Evolutionary conservation across 495 filamentous ascomycete species (phyloP), one percentile per base, ranked within the genome.

Genomic region (Penicillium crystallinum): DNA sequence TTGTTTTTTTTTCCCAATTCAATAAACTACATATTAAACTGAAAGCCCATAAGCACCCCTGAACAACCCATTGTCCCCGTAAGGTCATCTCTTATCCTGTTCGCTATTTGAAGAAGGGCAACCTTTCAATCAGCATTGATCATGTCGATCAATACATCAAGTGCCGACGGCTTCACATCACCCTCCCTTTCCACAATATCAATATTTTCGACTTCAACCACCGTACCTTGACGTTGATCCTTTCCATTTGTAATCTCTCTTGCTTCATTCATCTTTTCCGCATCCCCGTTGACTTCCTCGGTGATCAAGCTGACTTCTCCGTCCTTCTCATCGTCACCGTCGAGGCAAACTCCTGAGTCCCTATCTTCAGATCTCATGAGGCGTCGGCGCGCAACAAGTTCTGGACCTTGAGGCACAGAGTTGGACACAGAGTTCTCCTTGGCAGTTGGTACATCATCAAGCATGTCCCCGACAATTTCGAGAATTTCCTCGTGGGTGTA

Each of bases 101-200:
- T n/a, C n/a, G n/a, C n/a, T n/a, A n/a, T n/a, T n/a, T n/a, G n/a
- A n/a, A 15, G 12, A 18, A 18, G 7, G 30, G 40, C 25, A 17
- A 21, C 6, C 9, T 1, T 12, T 35, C n/a, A 48, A 21, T 25
- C 7, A 9, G 2, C 8, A 31, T 37, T 29, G 7, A 48, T 37
- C 46, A 48, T 37, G 34, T 31, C 15, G 3, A 56, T 34, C 21
- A 56, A 17, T 17, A 14, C 6, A 22, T 70, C 65, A 17, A 68
- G 38, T n/a, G 63, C 62, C 19, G 47, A 57, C 2, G 63, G 57
- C 54, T 72, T 57, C 23, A 70, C 9, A 43, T 57, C 57, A 9
- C 43, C 52, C 31, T 65, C 57, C 22, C 62, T 50, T 41, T 75
- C 67, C 2, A 68, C 43, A 6, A 71, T 56, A 9, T 71, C 29